Evolutionary conservation across 1,284 basidiomycete genomes (phyloP), one percentile per base, ranked within the genome.

Genomic region (Ustilago tritici): DNA sequence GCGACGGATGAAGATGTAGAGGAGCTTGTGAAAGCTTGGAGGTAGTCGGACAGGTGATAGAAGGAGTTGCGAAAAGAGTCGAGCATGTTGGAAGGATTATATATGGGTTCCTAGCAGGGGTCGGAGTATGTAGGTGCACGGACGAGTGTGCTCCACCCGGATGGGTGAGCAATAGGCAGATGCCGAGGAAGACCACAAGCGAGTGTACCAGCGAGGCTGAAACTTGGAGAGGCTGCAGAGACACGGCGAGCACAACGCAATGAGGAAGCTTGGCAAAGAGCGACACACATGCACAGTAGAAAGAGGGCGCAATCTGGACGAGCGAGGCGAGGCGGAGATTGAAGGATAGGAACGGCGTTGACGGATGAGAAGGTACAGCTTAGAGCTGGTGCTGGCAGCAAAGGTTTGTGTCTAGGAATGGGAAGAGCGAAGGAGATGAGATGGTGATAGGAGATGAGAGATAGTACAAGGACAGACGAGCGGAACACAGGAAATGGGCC

Each of bases 321-420:
- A 49, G 9, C 19, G 59, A 53, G 17, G 64, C 50, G 40, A 59
- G 50, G 66, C 66, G 66, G 66, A 62, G 60, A 68, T 54, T 43
- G 23, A 68, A 68, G 60, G 15, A 56, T 52, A 62, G 66, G 60
- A 34, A 62, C 61, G 66, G 66, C 52, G 66, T 62, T 31, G 35
- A 46, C 23, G 47, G 3, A 54, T 40, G 17, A 61, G 50, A 62
- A 31, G 38, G 31, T 49, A 56, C 3, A 49, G 53, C 35, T n/a
- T 28, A n/a, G 43, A n/a, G 32, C 23, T 31, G 7, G 35, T 38
- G 8, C 32, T 54, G 40, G 55, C 31, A 17, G 32, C 19, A 49
- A 49, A 49, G 46, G 46, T 23, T 49, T 7, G 23, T 49, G 46
- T 49, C 46, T 49, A 10, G 28, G 46, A 55, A 28, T 2, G 54